Conservation (phyloP, 2,329 filamentous ascomycete species). For the Ophiocordyceps robertsii region DNA sequence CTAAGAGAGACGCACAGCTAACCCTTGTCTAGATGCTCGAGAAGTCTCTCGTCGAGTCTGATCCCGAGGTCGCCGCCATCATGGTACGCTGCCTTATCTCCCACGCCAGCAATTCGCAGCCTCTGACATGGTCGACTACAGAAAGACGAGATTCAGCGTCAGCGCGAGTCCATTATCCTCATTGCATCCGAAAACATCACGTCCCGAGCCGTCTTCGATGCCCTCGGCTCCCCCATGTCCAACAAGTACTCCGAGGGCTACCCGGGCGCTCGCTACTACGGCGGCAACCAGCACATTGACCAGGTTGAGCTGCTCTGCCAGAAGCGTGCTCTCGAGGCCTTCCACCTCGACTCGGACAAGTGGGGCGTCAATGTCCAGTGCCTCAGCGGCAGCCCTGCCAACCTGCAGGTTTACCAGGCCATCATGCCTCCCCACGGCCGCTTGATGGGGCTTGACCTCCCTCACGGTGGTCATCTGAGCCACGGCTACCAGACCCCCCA, state of each 20-base stretch:
- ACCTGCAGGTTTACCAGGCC: conserved; percentile 96
- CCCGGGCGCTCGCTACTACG: conserved; percentile 96
- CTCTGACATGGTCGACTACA: conserved; percentile 24
- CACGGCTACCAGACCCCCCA: conserved; percentile 96
- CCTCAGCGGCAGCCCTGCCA: conserved; percentile 84
- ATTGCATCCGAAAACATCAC: conserved; percentile 99
- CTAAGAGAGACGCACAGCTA: not conserved
- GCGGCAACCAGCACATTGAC: conserved; percentile 98
- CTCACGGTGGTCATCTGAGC: conserved; percentile 86
- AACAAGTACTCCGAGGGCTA: conserved; percentile 99
- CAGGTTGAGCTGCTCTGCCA: conserved; percentile 93
- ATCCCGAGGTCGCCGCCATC: conserved; percentile 90
- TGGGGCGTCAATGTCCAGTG: conserved; percentile 99
- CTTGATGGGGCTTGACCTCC: conserved; percentile 91
- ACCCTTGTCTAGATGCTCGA: conserved; percentile 65
- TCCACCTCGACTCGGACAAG: conserved; percentile 72
- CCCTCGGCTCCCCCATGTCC: conserved; percentile 85
- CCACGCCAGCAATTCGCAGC: not conserved
- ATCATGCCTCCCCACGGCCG: conserved; percentile 92
- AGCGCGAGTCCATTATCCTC: conserved; percentile 95
- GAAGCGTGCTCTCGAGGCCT: conserved; percentile 80
- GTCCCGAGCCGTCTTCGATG: conserved; percentile 94
- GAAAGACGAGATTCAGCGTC: conserved; percentile 89
- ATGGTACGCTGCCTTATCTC: conserved; percentile 52
- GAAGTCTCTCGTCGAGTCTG: conserved; percentile 80